Evolutionary conservation across 345 rosid genomes (phyloP).

Genomic region (Euphorbia peplus): DNA sequence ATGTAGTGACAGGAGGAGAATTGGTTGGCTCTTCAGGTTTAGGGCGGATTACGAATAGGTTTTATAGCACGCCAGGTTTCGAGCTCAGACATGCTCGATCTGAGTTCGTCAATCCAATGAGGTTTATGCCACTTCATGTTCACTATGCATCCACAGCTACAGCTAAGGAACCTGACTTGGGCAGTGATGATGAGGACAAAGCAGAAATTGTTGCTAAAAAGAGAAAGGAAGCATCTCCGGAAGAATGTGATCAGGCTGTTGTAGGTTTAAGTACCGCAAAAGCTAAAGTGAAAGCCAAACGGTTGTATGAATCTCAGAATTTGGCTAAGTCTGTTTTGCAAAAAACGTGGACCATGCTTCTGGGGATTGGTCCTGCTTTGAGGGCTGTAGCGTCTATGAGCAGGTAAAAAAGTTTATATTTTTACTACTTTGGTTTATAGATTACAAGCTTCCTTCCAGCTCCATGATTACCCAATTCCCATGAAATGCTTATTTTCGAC

Average conservation of each 20-base stretch:
- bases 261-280: constrained; percentile 76
- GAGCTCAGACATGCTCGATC: constrained; percentile 27
- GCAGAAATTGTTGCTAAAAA: constrained; percentile 34
- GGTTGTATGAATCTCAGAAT: constrained; percentile 56
- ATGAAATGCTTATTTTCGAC: constrained; percentile 13
- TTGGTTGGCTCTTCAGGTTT: constrained; percentile 18
- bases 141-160: constrained; percentile 60
- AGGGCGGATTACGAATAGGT: constrained; percentile 22
- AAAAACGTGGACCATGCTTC: constrained; percentile 51
- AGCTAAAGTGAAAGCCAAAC: constrained; percentile 84
- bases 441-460: not conserved
- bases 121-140: constrained; percentile 29
- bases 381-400: constrained; percentile 92
- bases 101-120: constrained; percentile 27
- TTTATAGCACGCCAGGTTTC: constrained; percentile 24
- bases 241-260: constrained; percentile 95
- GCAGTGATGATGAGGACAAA: constrained; percentile 52
- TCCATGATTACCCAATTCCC: not conserved
- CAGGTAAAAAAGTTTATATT: constrained; percentile 51
- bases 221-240: constrained; percentile 83
- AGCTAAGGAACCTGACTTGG: constrained; percentile 52
- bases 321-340: constrained; percentile 44
- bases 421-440: not conserved
- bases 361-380: constrained; percentile 90
- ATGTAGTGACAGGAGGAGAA: constrained; percentile 1